Base-by-base conservation (phyloP, 2,329 filamentous ascomycete genomes). In the Teratosphaeriaceae sp. region DNA sequence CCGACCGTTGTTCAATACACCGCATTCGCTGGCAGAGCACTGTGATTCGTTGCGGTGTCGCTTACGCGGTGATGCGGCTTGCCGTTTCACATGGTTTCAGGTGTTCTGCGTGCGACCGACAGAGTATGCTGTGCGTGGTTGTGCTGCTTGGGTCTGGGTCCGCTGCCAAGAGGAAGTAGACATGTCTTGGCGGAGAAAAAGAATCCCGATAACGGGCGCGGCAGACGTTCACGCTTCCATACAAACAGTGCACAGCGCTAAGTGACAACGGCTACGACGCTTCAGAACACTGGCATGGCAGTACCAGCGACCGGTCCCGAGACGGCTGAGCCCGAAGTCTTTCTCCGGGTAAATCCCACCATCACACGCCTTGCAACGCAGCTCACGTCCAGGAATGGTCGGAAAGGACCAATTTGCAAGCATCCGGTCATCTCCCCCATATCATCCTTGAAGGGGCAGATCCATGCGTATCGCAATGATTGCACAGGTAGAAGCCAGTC, bases 241-340 rank as follows among this genome's bases (percentile, higher is more conserved):
- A 36, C 33, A 36, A 33, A 36, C n/a, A 36, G 33, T 36, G 33
- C 33, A 36, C 33, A 36, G 12, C 33, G 33, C 33, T 36, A 36
- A 36, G 33, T 36, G 33, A 36, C 7, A 36, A 36, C 33, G 33
- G 33, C 33, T 36, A 36, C 33, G 33, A 36, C 33, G 12, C 33
- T 36, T 36, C 33, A 19, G 21, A 36, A 36, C 33, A 36, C 33
- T 36, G 31, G 27, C 31, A 35, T 35, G 31, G 31, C 31, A 35
- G 31, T 18, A 35, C 31, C 31, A 35, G 15, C 19, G 31, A 35
- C 31, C 15, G 31, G n/a, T 35, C 31, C 31, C 31, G 31, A 35
- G 16, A 35, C 13, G 31, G 31, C 31, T 35, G 31, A 35, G 31
- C 31, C 31, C 31, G 31, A 35, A 21, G 31, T 35, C 31, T 35